phyloP scores from a whole-genome alignment of 768 basidiomycete genomes.

The Hygrocybe punicea region DNA sequence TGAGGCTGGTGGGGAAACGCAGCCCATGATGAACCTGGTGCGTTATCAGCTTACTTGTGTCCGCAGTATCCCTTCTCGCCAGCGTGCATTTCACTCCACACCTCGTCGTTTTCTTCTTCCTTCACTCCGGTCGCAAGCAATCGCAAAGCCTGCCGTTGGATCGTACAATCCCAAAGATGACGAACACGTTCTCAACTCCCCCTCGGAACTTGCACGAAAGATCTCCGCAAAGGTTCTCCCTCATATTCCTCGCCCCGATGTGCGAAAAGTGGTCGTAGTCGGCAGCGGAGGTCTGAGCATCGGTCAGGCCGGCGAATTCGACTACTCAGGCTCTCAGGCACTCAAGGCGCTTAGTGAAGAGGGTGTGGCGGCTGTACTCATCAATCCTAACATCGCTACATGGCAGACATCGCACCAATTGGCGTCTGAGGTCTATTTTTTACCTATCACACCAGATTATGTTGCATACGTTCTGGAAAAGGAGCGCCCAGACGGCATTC shows the following conservation, averaged over 20 bases:
- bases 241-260: slow-evolving; percentile 84
- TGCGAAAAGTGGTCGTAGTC: slow-evolving; percentile 93
- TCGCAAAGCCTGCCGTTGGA: slow-evolving; percentile 74
- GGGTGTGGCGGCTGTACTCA: slow-evolving; percentile 88
- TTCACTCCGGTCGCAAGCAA: slow-evolving; percentile 55
- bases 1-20: no score
- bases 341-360: slow-evolving; percentile 96
- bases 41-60: no score
- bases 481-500: slow-evolving; percentile 94
- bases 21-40: no score
- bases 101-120: slow-evolving; percentile 36
- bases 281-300: slow-evolving; percentile 95
- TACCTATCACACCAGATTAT: slow-evolving; percentile 95
- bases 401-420: slow-evolving; percentile 99
- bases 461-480: slow-evolving; percentile 99
- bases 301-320: slow-evolving; percentile 99
- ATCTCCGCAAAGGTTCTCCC: slow-evolving; percentile 94
- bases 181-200: slow-evolving; percentile 83
- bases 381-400: slow-evolving; percentile 98
- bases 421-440: slow-evolving; percentile 95
- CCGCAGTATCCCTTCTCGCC: not conserved
- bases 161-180: slow-evolving; percentile 61
- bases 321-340: slow-evolving; percentile 98
- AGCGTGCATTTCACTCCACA: not conserved
- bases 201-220: slow-evolving; percentile 89